Evolutionary conservation across 768 basidiomycete species (phyloP), one percentile per base, ranked within the genome.

Genomic region (Boletus sensibilis): DNA sequence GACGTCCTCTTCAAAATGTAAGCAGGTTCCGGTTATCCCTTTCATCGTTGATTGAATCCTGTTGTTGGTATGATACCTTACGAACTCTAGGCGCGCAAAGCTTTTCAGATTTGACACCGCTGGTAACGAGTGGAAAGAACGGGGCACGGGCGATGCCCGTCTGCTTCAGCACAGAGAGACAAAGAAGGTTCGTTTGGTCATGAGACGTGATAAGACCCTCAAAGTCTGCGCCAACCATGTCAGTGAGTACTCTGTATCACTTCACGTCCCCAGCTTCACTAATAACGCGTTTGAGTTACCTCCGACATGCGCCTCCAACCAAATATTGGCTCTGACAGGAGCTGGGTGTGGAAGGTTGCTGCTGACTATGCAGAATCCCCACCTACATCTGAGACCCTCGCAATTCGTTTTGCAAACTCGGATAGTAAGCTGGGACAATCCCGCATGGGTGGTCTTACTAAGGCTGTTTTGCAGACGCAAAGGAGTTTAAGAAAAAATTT

Each of bases 151-250:
- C 44, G 94, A 96, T 72, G 94, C 93, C 62, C 89, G 93, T 72
- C 82, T 99, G 54, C 85, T 99, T 61, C 78, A 85, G 65, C 92
- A 97, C 80, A 93, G 89, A 75, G 85, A 85, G 69, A 88, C 87
- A 48, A 87, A 88, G 80, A 98, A 95, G 76, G 82, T 96, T 68
- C 84, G 97, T 60, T 84, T 99, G 59, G 94, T 99, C 72, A 99
- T 99, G 97, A 82, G 96, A 78, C 91, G 97, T 75, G 97, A 99
- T 82, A 98, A 98, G 86, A 99, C 97, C 46, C 82, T 94, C 75
- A 98, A 99, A 76, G 95, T 98, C 76, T 98, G 97, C 75, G 97
- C 97, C 55, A 99, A 99, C 79, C 97, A 98, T 77, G 76, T 84
- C 62, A 86, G 97, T 98, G 68, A 76, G 80, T 75, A 12, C 45